phyloP scores from a whole-genome alignment of 139 green algal species.

The Chlorella sp. region DNA sequence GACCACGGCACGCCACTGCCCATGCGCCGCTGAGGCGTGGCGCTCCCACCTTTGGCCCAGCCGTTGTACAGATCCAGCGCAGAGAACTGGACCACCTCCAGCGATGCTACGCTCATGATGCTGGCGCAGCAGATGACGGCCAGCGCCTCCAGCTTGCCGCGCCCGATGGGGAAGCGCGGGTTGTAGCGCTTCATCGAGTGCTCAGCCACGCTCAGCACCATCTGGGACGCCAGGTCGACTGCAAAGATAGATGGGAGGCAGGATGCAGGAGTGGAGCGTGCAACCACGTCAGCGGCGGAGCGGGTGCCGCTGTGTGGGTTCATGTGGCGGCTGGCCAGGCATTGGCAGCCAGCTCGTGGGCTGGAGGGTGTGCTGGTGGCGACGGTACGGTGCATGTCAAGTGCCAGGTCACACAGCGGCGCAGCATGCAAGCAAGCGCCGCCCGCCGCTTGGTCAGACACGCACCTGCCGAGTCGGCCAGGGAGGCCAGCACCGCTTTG shows the following conservation, averaged over 20 bases:
- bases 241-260: neutral
- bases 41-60: neutral
- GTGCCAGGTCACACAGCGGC: no score
- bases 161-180: constrained; percentile 66
- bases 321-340: no score
- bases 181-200: constrained; percentile 17
- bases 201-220: constrained; percentile 13
- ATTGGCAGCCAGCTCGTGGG: no score
- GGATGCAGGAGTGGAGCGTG: no score
- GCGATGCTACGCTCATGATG: constrained; percentile 66
- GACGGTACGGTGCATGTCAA: no score
- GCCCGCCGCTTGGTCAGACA: no score
- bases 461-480: constrained; percentile 55
- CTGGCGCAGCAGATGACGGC: constrained; percentile 68
- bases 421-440: no score
- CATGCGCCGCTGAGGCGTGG: no score
- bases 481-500: constrained; percentile 65
- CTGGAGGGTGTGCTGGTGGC: no score
- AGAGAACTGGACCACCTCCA: constrained; percentile 62
- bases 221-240: constrained; percentile 65
- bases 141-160: constrained; percentile 68
- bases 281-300: no score
- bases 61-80: constrained; percentile 25
- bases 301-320: no score
- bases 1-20: no score